A percentile compares a stretch with the other conserved stretches of the same genome.
Conservation (phyloP, 1,284 basidiomycete genomes). For the Coriolopsis trogii region DNA sequence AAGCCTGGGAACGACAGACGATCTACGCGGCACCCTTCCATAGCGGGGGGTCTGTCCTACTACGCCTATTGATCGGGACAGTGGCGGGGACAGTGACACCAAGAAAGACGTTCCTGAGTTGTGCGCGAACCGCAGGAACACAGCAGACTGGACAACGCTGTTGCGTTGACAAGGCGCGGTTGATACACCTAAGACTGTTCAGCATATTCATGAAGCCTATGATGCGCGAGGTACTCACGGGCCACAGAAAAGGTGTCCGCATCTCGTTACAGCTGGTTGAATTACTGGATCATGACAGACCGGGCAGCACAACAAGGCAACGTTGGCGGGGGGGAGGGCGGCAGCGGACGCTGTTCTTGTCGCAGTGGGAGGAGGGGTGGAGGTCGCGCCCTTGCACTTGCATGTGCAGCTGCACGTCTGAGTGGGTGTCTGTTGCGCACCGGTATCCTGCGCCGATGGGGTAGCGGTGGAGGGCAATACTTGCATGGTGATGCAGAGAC, state of each 20-base stretch:
- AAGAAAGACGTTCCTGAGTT: slow-evolving; percentile 31
- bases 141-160: slow-evolving; percentile 33
- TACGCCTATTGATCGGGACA: no score
- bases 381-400: not conserved
- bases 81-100: slow-evolving; percentile 4
- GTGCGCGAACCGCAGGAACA: slow-evolving; percentile 16
- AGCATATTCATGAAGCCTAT: not conserved
- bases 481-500: no score
- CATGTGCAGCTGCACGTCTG: not conserved
- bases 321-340: not conserved
- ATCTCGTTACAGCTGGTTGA: slow-evolving; percentile 27
- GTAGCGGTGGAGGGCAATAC: no score
- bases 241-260: slow-evolving; percentile 35
- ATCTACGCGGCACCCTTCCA: no score
- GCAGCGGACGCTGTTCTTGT: not conserved
- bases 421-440: not conserved
- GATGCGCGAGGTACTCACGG: slow-evolving; percentile 22
- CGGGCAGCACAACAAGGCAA: slow-evolving; percentile 25
- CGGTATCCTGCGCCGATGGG: no score
- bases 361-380: not conserved
- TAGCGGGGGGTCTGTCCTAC: no score
- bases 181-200: slow-evolving; percentile 27
- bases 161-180: slow-evolving; percentile 21
- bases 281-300: slow-evolving; percentile 32
- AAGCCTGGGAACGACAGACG: no score